Conservation (phyloP, 1,284 basidiomycete species). For the Exobasidium cylindrosporum region DNA sequence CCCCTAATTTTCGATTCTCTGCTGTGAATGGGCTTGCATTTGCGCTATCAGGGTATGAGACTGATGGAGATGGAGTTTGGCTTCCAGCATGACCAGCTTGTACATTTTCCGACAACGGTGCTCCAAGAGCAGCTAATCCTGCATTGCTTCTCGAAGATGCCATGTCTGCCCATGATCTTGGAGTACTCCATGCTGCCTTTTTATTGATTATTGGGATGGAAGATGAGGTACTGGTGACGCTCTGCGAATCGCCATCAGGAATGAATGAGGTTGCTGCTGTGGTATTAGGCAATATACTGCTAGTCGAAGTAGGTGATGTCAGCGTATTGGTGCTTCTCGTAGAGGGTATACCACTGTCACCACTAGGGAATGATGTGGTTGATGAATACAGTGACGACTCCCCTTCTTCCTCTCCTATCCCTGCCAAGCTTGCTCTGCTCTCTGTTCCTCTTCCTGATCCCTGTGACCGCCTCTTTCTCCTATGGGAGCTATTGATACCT, state of each 20-base stretch:
- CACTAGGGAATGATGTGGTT: slow-evolving; percentile 13
- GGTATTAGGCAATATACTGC: slow-evolving; percentile 17
- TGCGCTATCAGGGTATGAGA: neutral
- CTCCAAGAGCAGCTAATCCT: slow-evolving; percentile 7
- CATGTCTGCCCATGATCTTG: slow-evolving; percentile 11
- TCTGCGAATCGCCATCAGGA: slow-evolving; percentile 18
- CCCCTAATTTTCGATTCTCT: neutral
- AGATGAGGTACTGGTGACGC: neutral
- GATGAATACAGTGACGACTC: slow-evolving; percentile 6
- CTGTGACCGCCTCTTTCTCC: neutral
- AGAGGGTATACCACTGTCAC: slow-evolving; percentile 8
- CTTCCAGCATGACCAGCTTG: slow-evolving; percentile 14
- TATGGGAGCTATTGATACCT: neutral
- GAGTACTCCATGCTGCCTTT: slow-evolving; percentile 10
- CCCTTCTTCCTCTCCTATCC: slow-evolving; percentile 3
- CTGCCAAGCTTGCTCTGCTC: too few species aligned
- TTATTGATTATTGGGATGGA: slow-evolving; percentile 1
- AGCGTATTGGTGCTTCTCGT: neutral
- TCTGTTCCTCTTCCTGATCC: neutral
- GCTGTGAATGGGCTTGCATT: slow-evolving; percentile 13
- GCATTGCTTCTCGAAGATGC: slow-evolving; percentile 15
- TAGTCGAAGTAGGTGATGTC: neutral
- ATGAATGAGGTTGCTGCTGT: slow-evolving; percentile 9
- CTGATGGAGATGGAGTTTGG: neutral
- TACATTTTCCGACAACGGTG: slow-evolving; percentile 6